Evolutionary conservation across 768 basidiomycete species (phyloP), one percentile per base, ranked within the genome.

Genomic region (Hemileccinum impolitum): DNA sequence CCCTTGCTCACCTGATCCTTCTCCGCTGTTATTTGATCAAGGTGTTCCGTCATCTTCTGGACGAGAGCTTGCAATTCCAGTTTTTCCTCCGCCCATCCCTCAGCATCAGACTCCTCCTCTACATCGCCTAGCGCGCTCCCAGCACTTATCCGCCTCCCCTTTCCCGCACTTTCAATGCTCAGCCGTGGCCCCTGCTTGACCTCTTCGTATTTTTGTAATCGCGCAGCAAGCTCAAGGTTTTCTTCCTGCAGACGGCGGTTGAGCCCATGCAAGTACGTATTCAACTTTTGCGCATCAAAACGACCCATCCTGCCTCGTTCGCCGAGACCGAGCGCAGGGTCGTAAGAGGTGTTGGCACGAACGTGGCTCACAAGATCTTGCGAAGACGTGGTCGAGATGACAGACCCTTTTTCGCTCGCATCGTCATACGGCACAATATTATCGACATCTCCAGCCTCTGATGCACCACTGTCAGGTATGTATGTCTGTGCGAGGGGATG

Each of bases 331-430:
- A 90, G 81, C 2, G 83, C 80, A 21, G 88, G 88, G 59, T 94
- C 93, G 53, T 94, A 91, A 8, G 90, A 93, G 12, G 90, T 89
- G 60, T 95, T 94, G 48, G 81, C 86, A 9, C 89, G 80, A 42
- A 72, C 67, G 61, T 90, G 84, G 6, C 84, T 82, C 2, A 90
- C 90, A 36, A 95, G 73, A 63, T 95, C 92, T 55, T 94, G 88
- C 19, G 93, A 93, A 1, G 90, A 92, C 1, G 87, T 80, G 1
- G 87, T 90, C 4, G 90, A 92, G 40, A 89, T 73, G 65, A 87
- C 82, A 1, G 90, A 92, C 0, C 75, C 79, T 35, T 78, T 74
- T 51, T 84, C 85, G 10, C 66, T 68, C 4, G 67, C 71, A 13
- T 74, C 70, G 50, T 83, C 82, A 47, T 77, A 14, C 3, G 64